Evolutionary conservation across 23 red algal species (phyloP), one percentile per base, ranked within the genome.

Genomic region (Gracilaria gracilis): DNA sequence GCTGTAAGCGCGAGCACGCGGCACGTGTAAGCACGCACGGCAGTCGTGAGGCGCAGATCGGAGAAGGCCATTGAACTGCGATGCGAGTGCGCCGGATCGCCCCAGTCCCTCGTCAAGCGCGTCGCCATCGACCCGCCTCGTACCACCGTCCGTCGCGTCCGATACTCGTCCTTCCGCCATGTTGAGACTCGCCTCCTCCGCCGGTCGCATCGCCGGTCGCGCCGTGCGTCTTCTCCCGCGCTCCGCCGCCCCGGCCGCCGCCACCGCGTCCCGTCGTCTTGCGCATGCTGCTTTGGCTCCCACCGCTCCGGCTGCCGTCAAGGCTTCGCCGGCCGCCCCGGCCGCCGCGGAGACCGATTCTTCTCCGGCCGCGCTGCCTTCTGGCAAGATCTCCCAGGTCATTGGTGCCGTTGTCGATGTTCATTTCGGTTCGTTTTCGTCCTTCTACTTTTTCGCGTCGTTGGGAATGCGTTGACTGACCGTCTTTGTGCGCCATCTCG

Each of bases 361-460:
- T 25, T 49, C 42, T 17, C 73, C 86, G 27, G 74, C 86, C 20
- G 72, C 86, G 33, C 39, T 61, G 19, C 74, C 90, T 20, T 20
- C 72, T 74, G 94, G 94, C 17, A 82, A 96, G 94, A 79, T 99
- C 34, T 94, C 94, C n/a, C 97, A 99, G 66, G 92, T 99, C 51
- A 99, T 99, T 33, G 97, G 97, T 64, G 97, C 97, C 27, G 97
- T 99, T 59, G 97, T 99, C 7, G 97, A 99, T 87, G 97, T 99
- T 21, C 91, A 96, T 61, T 99, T 99, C 76, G 90, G 87, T 90
- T 77, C 53, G 75, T 81, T 46, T 57, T 37, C 47, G 27, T 27
- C 6, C 33, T 71, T 20, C 14, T 74, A 4, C 34, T 37, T 34
- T 69, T 36, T 32, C 31, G 14, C 9, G 11, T 31, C 13, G 28